Evolutionary conservation across 2,329 filamentous ascomycete genomes (phyloP), one percentile per base, ranked within the genome.

Genomic region (Colletotrichum euphorbiae): DNA sequence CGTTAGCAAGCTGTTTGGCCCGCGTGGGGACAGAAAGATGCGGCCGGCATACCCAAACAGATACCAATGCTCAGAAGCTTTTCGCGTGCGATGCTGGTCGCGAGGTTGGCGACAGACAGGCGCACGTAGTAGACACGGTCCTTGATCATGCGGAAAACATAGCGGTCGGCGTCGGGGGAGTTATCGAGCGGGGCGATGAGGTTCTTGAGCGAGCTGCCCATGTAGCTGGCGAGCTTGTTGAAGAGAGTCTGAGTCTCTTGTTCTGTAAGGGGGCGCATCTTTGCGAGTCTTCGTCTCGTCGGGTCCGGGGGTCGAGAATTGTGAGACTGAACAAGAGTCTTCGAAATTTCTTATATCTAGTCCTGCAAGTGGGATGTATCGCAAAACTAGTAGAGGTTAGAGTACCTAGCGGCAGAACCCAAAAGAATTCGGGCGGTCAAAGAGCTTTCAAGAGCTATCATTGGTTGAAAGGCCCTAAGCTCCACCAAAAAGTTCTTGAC

Each of bases 211-310:
- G 92, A 94, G 74, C 88, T 89, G 73, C 94, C 94, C 24, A 93
- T 96, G 84, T 98, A 99, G 80, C 94, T 93, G 67, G 96, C 96
- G 45, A 99, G 89, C 84, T 98, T 97, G 74, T 91, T 88, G 80
- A 98, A 97, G 74, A 98, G 89, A 1, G 91, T 92, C 78, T 92
- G 89, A 67, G 90, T 92, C 81, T 94, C 91, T 76, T 84, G 80
- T 79, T 93, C 93, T 64, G 93, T 96, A 72, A 97, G 88, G 59
- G 91, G 88, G 63, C 93, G 89, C 93, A 97, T 97, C 52, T 74
- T 87, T 73, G 60, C 42, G 8, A 8, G 1, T 62, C 17, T 54
- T 68, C 31, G 45, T 12, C 31, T 43, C 40, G 60, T 24, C 9
- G 55, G 3, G 31, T 54, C 51, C 61, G 36, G 38, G 24, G 11